phyloP scores from a whole-genome alignment of 192 early-diverging fungal species.

The Entomortierella lignicola region DNA sequence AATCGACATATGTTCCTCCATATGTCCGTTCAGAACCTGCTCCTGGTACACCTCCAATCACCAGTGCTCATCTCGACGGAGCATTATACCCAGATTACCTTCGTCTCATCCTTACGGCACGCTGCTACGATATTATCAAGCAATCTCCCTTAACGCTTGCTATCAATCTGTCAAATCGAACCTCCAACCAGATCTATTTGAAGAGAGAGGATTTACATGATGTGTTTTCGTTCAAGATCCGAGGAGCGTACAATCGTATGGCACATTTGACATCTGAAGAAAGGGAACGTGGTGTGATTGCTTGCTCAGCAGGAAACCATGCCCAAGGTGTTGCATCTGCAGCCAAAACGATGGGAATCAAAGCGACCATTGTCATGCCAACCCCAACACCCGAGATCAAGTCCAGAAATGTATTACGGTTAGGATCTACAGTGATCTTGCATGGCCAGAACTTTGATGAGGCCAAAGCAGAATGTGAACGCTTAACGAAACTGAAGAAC shows the following conservation, averaged over 20 bases:
- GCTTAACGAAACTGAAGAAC: slow-evolving; percentile 75
- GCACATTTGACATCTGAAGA: slow-evolving; percentile 84
- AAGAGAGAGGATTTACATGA: slow-evolving; percentile 98
- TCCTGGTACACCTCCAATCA: slow-evolving; percentile 16
- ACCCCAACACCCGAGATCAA: slow-evolving; percentile 82
- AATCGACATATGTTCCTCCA: slow-evolving; percentile 24
- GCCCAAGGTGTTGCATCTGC: slow-evolving; percentile 97
- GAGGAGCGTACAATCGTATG: slow-evolving; percentile 97
- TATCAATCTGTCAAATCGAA: slow-evolving; percentile 80
- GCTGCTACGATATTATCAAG: slow-evolving; percentile 93
- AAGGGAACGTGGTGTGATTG: slow-evolving; percentile 87
- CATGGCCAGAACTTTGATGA: slow-evolving; percentile 95
- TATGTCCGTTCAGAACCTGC: slow-evolving; percentile 16
- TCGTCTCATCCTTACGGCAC: slow-evolving; percentile 91
- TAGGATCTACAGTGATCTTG: slow-evolving; percentile 92
- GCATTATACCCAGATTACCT: slow-evolving; percentile 83
- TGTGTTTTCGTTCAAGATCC: slow-evolving; percentile 98
- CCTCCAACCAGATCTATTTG: slow-evolving; percentile 77
- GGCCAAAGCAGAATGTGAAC: slow-evolving; percentile 86
- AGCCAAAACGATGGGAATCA: slow-evolving; percentile 91
- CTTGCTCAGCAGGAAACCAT: slow-evolving; percentile 98
- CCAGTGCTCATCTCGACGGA: not conserved
- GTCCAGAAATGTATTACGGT: slow-evolving; percentile 87
- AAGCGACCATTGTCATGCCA: slow-evolving; percentile 99
- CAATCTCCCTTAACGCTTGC: slow-evolving; percentile 92